phyloP scores from a whole-genome alignment of 228 moss, liverwort and hornwort species.

The Sphagnum fallax region DNA sequence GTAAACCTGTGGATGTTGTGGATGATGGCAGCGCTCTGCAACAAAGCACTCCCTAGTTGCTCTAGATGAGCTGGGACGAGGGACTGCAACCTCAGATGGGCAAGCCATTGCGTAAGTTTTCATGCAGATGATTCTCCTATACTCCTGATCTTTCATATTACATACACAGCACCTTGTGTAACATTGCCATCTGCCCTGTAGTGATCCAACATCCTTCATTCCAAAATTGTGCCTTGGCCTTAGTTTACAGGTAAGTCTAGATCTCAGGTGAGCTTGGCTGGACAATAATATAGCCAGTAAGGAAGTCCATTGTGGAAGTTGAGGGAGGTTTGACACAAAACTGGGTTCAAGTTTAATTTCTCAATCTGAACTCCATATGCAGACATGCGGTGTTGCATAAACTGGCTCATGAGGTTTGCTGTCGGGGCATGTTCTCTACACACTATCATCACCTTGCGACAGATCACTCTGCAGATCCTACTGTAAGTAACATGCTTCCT shows the following conservation, averaged over 20 bases:
- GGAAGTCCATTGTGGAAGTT: no score
- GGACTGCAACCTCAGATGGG: conserved; percentile 97
- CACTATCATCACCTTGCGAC: conserved; percentile 96
- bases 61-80: conserved; percentile 94
- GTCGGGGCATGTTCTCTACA: conserved; percentile 97
- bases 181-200: no score
- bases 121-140: neutral
- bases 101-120: conserved; percentile 94
- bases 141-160: neutral
- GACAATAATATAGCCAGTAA: no score
- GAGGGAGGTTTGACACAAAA: no score
- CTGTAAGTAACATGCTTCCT: conserved; percentile 29
- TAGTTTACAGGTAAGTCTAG: no score
- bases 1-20: neutral
- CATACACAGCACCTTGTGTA: no score
- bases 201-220: no score
- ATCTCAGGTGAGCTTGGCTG: no score
- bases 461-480: conserved; percentile 51
- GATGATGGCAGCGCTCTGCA: conserved; percentile 64
- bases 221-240: no score
- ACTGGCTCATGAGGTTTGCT: conserved; percentile 65
- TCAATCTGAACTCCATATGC: conserved; percentile 6
- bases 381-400: conserved; percentile 82
- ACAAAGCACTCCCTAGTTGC: conserved; percentile 85
- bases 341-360: no score